These are phyloP conservation scores for Stephania japonica DNA, from an alignment of 164 flowering plant species.

Conservation along the genomic window DNA sequence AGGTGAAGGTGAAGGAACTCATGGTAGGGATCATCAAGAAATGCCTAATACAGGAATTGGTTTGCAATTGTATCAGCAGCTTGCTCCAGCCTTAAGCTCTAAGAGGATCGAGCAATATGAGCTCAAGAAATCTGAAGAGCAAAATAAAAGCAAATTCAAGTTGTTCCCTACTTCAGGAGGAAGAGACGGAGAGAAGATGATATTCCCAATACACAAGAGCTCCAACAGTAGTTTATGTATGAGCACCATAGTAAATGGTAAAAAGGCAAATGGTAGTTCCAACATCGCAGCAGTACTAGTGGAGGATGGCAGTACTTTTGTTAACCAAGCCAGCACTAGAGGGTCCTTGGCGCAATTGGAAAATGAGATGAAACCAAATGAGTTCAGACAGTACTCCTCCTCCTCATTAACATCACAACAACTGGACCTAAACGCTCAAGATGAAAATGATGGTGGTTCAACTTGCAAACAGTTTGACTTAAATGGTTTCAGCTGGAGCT, in stretches of 20 bases:
- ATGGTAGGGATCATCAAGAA: slow-evolving; percentile 51
- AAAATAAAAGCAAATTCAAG: slow-evolving; percentile 30
- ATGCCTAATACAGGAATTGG: slow-evolving; percentile 30
- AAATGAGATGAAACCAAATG: slow-evolving; percentile 27
- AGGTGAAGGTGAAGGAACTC: too few species aligned
- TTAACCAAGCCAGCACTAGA: slow-evolving; percentile 18
- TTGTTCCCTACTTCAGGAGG: slow-evolving; percentile 21
- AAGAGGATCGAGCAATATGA: slow-evolving; percentile 25
- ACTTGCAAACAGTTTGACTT: slow-evolving; percentile 50
- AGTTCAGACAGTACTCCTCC: slow-evolving; percentile 21
- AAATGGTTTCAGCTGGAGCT: slow-evolving; percentile 83
- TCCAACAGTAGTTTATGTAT: slow-evolving; percentile 44
- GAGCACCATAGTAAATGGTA: slow-evolving; percentile 44
- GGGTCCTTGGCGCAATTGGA: slow-evolving; percentile 21
- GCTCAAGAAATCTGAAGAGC: slow-evolving; percentile 26
- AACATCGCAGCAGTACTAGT: slow-evolving; percentile 28
- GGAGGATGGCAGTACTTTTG: slow-evolving; percentile 17
- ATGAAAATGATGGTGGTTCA: slow-evolving; percentile 44
- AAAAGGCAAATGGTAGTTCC: slow-evolving; percentile 21
- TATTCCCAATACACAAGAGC: slow-evolving; percentile 26
- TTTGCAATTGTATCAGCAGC: slow-evolving; percentile 27
- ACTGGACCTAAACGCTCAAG: slow-evolving; percentile 63
- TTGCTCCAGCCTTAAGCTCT: slow-evolving; percentile 19
- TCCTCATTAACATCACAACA: slow-evolving; percentile 36
- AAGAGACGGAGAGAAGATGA: slow-evolving; percentile 26